Evolutionary conservation across 495 filamentous ascomycete genomes (phyloP).

Genomic region (Trichocladium uniseriatum): DNA sequence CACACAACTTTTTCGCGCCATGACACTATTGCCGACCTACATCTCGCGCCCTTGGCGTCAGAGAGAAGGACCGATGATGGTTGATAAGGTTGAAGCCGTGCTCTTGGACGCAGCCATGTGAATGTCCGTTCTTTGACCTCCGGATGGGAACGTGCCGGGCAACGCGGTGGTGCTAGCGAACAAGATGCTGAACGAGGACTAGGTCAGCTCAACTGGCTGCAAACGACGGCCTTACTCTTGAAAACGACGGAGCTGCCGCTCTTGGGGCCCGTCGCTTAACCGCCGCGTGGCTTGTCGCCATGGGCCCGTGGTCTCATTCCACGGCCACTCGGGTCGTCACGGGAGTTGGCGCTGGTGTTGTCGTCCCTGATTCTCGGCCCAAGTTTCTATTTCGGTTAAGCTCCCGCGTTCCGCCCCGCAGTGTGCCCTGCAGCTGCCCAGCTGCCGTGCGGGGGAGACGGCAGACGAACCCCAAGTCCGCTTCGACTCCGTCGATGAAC

Average conservation of each 20-base stretch:
- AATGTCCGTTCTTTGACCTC: too few species aligned
- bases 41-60: background rate
- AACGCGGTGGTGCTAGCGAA: too few species aligned
- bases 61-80: background rate
- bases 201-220: too few species aligned
- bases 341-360: background rate
- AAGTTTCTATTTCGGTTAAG: constrained; percentile 12
- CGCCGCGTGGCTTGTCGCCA: too few species aligned
- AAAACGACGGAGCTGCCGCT: too few species aligned
- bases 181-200: too few species aligned
- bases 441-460: constrained; percentile 10
- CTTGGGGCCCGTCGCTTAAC: too few species aligned
- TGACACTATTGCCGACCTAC: background rate
- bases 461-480: background rate
- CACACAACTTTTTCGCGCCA: too few species aligned
- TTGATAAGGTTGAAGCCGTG: background rate
- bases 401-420: constrained; percentile 1
- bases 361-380: background rate
- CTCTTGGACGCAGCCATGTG: too few species aligned
- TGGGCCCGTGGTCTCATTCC: background rate
- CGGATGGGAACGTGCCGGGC: too few species aligned
- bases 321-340: background rate
- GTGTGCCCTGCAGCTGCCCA: too few species aligned
- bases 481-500: background rate
- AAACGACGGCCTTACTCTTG: too few species aligned